phyloP scores from a whole-genome alignment of 2,329 filamentous ascomycete species.

The Fusarium napiforme region DNA sequence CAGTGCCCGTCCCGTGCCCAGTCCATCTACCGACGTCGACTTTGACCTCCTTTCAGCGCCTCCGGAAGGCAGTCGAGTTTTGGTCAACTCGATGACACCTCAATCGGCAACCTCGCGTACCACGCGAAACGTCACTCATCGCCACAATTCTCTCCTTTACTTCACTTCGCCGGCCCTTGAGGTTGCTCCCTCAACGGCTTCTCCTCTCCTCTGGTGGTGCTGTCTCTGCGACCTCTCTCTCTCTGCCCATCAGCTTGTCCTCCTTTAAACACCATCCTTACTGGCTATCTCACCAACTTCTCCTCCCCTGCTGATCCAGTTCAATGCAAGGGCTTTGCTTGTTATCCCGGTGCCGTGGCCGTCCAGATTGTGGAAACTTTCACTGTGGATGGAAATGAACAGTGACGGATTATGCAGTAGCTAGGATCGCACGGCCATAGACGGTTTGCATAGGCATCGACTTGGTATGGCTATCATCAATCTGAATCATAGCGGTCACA shows the following conservation, averaged over 20 bases:
- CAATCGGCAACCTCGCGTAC: no score
- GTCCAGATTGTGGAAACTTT: background rate
- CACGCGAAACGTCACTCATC: background rate
- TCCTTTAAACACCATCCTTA: fast-evolving
- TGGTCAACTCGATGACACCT: background rate
- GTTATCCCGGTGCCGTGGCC: background rate
- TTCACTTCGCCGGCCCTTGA: background rate
- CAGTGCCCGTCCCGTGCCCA: background rate
- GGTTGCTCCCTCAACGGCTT: background rate
- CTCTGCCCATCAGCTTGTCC: background rate
- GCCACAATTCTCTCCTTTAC: background rate
- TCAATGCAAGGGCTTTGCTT: background rate
- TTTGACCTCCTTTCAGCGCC: background rate
- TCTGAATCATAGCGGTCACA: background rate
- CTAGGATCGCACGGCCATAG: fast-evolving
- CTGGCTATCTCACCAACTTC: background rate
- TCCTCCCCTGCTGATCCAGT: background rate
- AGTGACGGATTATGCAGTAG: background rate
- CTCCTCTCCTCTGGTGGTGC: background rate
- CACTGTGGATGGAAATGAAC: no score
- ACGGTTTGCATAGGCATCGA: background rate
- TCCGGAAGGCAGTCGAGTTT: no score
- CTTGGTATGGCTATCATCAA: background rate
- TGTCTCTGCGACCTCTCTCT: background rate
- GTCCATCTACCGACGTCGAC: background rate